These are phyloP conservation scores for Stagonosporopsis cucurbitacearum DNA, from an alignment of 2,329 filamentous ascomycete species.

Conservation along the genomic window DNA sequence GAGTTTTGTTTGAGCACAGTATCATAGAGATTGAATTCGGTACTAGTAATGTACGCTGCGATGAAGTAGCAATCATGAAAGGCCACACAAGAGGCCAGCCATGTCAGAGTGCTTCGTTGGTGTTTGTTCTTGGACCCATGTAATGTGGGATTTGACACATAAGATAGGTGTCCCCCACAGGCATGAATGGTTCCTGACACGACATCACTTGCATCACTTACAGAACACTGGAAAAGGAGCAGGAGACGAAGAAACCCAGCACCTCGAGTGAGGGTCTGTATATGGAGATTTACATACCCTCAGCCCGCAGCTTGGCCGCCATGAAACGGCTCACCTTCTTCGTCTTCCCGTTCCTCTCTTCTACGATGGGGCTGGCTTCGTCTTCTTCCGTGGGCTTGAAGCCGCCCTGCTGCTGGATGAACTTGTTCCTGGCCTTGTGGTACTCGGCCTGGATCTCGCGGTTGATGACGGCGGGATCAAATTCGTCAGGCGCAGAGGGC, in stretches of 20 bases:
- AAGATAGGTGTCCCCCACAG: conserved; percentile 45
- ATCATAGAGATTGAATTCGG: conserved; percentile 2
- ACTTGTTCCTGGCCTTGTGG: conserved; percentile 78
- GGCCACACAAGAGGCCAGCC: conserved; percentile 34
- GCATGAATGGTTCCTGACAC: conserved; percentile 45
- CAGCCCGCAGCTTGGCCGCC: conserved; percentile 65
- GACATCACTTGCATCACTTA: conserved; percentile 3
- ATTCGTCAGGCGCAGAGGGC: conserved; percentile 52
- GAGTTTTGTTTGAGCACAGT: too few relatives aligned
- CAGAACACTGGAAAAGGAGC: conserved; percentile 2
- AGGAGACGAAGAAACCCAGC: neutral
- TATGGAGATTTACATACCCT: conserved; percentile 33
- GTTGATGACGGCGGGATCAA: conserved; percentile 75
- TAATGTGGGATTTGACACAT: conserved; percentile 49
- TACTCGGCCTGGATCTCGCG: conserved; percentile 84
- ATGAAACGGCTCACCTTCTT: conserved; percentile 76
- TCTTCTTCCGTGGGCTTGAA: conserved; percentile 74
- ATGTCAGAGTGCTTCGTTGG: conserved; percentile 42
- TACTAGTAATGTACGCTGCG: conserved; percentile 22
- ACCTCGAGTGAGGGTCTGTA: neutral
- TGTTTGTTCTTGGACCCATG: conserved; percentile 44
- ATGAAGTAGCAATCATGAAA: conserved; percentile 35
- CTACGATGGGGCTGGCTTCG: conserved; percentile 68
- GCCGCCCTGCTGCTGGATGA: conserved; percentile 83
- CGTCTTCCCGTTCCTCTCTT: conserved; percentile 66